Conservation (phyloP, 2,329 filamentous ascomycete species). For the Pseudogymnoascus sp. region DNA sequence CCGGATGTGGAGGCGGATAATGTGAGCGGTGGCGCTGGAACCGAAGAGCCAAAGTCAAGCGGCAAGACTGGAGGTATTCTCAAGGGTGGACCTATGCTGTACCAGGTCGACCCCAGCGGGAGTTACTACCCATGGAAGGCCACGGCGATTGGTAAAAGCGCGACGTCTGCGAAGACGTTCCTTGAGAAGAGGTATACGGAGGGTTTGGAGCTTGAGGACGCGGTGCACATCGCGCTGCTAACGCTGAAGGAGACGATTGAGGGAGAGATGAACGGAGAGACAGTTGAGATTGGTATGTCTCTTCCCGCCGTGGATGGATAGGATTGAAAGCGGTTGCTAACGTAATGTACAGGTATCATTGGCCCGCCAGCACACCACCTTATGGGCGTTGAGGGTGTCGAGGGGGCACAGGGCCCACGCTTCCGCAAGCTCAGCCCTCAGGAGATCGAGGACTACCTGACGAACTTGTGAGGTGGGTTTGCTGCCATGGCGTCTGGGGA, state of each 20-base stretch:
- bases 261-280: slow-evolving; percentile 98
- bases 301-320: neutral
- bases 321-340: slow-evolving; percentile 20
- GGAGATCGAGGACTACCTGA: slow-evolving; percentile 99
- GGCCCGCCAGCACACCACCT: slow-evolving; percentile 90
- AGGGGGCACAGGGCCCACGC: slow-evolving; percentile 74
- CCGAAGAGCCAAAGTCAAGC: slow-evolving; percentile 64
- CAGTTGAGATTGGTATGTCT: slow-evolving; percentile 81
- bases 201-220: slow-evolving; percentile 92
- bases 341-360: slow-evolving; percentile 66
- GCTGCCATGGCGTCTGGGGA: slow-evolving; percentile 3
- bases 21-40: slow-evolving; percentile 43
- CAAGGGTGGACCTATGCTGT: slow-evolving; percentile 94
- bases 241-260: slow-evolving; percentile 99
- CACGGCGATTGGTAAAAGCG: slow-evolving; percentile 97
- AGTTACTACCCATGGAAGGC: slow-evolving; percentile 99
- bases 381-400: slow-evolving; percentile 83
- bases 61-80: slow-evolving; percentile 92
- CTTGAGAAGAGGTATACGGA: slow-evolving; percentile 98
- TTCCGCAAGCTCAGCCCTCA: slow-evolving; percentile 94
- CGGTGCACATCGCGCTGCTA: slow-evolving; percentile 93
- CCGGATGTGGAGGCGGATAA: slow-evolving; percentile 67
- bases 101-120: slow-evolving; percentile 98
- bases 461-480: slow-evolving; percentile 68
- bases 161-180: slow-evolving; percentile 97